Conservation (phyloP, 805 yeast genomes). For the Kuraishia borneana region DNA sequence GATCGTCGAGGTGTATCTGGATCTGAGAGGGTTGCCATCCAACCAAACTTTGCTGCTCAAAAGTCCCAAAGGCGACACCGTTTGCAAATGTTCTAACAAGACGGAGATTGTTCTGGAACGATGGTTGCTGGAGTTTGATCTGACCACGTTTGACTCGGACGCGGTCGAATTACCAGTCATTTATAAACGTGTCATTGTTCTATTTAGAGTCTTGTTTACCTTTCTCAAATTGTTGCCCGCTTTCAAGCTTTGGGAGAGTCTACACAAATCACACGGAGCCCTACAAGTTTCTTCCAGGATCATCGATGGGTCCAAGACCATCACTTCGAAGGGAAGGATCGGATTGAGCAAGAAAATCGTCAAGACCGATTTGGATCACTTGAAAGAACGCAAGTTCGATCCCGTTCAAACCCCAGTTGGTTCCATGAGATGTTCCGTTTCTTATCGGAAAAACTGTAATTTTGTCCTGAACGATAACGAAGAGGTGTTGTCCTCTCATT, state of each 20-base stretch:
- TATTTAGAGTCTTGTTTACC: constrained; percentile 67
- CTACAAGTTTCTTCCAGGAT: constrained; percentile 48
- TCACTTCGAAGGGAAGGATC: constrained; percentile 71
- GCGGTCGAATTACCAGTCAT: constrained; percentile 51
- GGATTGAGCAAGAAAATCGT: constrained; percentile 55
- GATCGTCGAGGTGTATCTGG: constrained; percentile 75
- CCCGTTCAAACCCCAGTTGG: constrained; percentile 76
- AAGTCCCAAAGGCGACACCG: constrained; percentile 42
- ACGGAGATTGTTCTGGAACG: constrained; percentile 88
- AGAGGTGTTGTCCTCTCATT: constrained; percentile 47
- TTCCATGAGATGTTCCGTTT: constrained; percentile 58
- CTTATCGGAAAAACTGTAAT: constrained; percentile 62
- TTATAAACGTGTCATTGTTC: constrained; percentile 62
- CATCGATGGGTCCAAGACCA: constrained; percentile 69
- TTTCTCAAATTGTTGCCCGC: constrained; percentile 61
- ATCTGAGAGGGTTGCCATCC: constrained; percentile 43
- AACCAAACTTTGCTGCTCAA: constrained; percentile 54
- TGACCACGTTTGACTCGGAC: constrained; percentile 23
- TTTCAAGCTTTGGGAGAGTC: constrained; percentile 39
- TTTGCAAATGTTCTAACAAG: constrained; percentile 50
- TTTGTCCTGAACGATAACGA: constrained; percentile 63
- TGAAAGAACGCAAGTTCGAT: constrained; percentile 50
- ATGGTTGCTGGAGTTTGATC: constrained; percentile 81
- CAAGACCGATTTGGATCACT: constrained; percentile 18
- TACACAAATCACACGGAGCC: constrained; percentile 23